phyloP scores from a whole-genome alignment of 495 filamentous ascomycete genomes.

The Aspergillus sclerotioniger region DNA sequence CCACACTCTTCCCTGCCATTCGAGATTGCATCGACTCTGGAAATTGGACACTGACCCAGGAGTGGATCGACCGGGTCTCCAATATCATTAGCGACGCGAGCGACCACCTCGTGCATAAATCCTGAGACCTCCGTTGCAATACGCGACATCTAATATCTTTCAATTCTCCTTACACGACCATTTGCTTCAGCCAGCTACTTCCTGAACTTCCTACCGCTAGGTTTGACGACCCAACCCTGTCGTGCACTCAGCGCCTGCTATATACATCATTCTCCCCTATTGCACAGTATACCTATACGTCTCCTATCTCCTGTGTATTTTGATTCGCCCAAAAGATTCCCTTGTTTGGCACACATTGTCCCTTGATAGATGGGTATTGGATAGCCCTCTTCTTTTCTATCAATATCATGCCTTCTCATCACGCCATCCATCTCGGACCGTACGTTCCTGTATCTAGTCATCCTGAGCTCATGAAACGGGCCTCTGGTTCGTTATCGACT shows the following conservation, averaged over 20 bases:
- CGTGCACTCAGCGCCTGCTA: constrained; percentile 4
- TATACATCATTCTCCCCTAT: neutral
- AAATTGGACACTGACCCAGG: constrained; percentile 69
- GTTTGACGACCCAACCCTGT: neutral
- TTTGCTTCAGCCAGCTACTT: neutral
- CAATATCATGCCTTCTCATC: neutral
- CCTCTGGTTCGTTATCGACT: neutral
- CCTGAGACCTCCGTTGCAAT: neutral
- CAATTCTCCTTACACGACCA: neutral
- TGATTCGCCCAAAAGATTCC: neutral
- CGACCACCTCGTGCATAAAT: constrained; percentile 51
- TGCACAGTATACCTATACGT: neutral
- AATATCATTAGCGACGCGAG: constrained; percentile 64
- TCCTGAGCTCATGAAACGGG: neutral
- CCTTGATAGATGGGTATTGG: neutral
- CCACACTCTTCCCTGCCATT: constrained; percentile 79
- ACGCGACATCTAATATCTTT: constrained; percentile 14
- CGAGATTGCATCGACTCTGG: constrained; percentile 72
- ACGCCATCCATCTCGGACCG: neutral
- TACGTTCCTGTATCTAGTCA: constrained; percentile 5
- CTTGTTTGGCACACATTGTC: neutral
- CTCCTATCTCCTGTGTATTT: neutral
- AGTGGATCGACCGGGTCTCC: constrained; percentile 70
- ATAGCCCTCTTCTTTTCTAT: neutral
- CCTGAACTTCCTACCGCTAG: neutral